A percentile compares a stretch with the other conserved stretches of the same genome.
Evolutionary conservation across 805 yeast genomes (phyloP).

Genomic region (Candida koratica): DNA sequence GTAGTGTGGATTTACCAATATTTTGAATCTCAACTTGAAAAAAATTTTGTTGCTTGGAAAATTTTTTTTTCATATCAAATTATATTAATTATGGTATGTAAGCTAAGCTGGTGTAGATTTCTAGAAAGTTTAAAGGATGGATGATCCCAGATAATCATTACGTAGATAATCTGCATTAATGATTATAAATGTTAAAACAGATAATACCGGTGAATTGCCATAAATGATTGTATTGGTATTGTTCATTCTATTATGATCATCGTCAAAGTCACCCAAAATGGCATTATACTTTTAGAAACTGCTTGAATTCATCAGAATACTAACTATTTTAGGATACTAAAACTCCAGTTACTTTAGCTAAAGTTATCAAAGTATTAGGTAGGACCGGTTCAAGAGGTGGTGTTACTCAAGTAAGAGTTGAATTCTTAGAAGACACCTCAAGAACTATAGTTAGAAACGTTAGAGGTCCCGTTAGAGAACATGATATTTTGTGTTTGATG

Average conservation of each 20-base stretch:
- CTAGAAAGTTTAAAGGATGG: too few relatives aligned
- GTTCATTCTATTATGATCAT: too few relatives aligned
- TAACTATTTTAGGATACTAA: conserved; percentile 31
- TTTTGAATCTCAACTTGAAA: conserved; percentile 4
- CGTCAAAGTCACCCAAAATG: too few relatives aligned
- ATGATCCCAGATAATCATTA: too few relatives aligned
- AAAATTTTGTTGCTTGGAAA: conserved; percentile 7
- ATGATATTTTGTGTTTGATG: conserved; percentile 98
- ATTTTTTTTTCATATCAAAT: conserved; percentile 5
- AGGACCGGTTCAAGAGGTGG: conserved; percentile 99
- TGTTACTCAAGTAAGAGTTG: conserved; percentile 50
- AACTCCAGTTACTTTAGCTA: conserved; percentile 98
- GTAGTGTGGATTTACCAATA: conserved; percentile 1
- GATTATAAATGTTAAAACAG: too few relatives aligned
- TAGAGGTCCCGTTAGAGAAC: conserved; percentile 50
- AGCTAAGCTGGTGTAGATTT: too few relatives aligned
- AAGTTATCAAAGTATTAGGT: conserved; percentile 98
- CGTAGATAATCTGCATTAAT: too few relatives aligned
- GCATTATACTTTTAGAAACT: too few relatives aligned
- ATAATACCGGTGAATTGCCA: too few relatives aligned
- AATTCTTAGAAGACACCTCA: conserved; percentile 45
- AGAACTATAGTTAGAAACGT: conserved; percentile 50
- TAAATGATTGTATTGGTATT: too few relatives aligned
- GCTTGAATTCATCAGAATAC: too few relatives aligned
- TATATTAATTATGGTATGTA: conserved; percentile 18